phyloP scores from a whole-genome alignment of 768 basidiomycete genomes.

The Cyathus striatus region DNA sequence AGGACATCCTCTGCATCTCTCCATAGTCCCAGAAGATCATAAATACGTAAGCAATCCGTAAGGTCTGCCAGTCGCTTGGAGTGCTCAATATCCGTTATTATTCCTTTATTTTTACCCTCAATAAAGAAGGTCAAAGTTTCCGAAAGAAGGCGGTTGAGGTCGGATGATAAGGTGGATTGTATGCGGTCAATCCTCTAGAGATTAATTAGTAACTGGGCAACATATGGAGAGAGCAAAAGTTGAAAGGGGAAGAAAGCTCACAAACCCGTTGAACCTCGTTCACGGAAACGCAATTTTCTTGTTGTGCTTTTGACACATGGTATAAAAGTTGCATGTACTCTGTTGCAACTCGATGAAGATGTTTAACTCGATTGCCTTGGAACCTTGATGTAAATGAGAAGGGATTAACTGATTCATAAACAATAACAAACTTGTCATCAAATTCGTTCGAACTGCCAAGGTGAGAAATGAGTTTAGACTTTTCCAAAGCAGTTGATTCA shows the following conservation, averaged over 20 bases:
- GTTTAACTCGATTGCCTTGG: conserved; percentile 67
- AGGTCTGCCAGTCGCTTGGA: conserved; percentile 60
- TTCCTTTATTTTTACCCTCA: conserved; percentile 40
- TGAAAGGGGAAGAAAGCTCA: conserved; percentile 15
- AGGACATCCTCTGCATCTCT: conserved; percentile 86
- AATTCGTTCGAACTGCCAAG: conserved; percentile 34
- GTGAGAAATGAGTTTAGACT: conserved; percentile 27
- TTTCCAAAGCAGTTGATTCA: conserved; percentile 25
- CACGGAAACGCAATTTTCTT: conserved; percentile 75
- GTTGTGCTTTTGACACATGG: conserved; percentile 75
- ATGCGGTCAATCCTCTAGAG: conserved; percentile 74
- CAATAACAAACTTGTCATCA: conserved; percentile 31
- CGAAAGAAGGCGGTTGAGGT: conserved; percentile 80
- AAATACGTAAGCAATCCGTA: conserved; percentile 74
- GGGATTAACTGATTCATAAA: no score
- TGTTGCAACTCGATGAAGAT: conserved; percentile 76
- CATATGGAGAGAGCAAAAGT: conserved; percentile 1
- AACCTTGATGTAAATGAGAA: conserved; percentile 37
- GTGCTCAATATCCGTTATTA: conserved; percentile 58
- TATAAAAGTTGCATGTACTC: conserved; percentile 94
- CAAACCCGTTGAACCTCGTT: conserved; percentile 82
- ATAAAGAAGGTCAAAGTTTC: conserved; percentile 50
- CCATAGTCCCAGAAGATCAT: conserved; percentile 79
- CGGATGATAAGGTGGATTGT: conserved; percentile 77
- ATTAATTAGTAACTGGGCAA: conserved; percentile 4